Evolutionary conservation across 2,329 filamentous ascomycete species (phyloP).

Genomic region (Aspergillus phoenicis): DNA sequence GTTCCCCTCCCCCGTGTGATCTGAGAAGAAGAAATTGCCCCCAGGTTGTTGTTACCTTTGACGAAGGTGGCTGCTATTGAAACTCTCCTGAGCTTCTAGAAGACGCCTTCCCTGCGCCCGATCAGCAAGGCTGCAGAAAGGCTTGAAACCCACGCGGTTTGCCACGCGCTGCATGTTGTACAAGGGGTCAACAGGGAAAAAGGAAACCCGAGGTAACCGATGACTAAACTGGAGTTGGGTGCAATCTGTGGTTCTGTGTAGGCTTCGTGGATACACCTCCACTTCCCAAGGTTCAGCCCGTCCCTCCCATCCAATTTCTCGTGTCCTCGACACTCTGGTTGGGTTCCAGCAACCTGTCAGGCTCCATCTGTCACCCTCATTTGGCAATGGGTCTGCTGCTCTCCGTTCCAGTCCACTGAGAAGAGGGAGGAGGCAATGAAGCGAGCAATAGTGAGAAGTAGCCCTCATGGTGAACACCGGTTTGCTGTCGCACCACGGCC

Average conservation of each 20-base stretch:
- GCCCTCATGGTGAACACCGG: not conserved
- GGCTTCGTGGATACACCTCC: not conserved
- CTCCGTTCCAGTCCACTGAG: not conserved
- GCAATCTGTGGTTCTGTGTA: not conserved
- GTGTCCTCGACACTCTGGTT: conserved; percentile 2
- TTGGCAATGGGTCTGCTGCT: not conserved
- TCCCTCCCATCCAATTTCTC: conserved; percentile 4
- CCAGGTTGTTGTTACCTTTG: not conserved
- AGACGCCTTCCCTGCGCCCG: not conserved
- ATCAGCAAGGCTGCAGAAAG: not conserved
- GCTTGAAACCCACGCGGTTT: not conserved
- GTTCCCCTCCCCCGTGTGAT: not conserved
- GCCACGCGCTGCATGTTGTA: not conserved
- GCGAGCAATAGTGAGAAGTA: not conserved
- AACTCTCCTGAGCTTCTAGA: not conserved
- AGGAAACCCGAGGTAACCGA: not conserved
- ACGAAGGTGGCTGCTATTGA: not conserved
- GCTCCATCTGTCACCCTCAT: conserved; percentile 7
- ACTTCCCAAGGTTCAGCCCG: conserved; percentile 10
- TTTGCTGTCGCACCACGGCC: not conserved
- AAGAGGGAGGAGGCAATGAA: not conserved
- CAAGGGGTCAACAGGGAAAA: too few species aligned
- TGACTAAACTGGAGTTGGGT: not conserved
- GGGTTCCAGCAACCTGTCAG: conserved; percentile 3
- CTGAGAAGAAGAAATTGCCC: not conserved